A percentile compares a stretch with the other conserved stretches of the same genome.
Conservation (phyloP, 1,284 basidiomycete genomes). For the Clitocybe nebularis region DNA sequence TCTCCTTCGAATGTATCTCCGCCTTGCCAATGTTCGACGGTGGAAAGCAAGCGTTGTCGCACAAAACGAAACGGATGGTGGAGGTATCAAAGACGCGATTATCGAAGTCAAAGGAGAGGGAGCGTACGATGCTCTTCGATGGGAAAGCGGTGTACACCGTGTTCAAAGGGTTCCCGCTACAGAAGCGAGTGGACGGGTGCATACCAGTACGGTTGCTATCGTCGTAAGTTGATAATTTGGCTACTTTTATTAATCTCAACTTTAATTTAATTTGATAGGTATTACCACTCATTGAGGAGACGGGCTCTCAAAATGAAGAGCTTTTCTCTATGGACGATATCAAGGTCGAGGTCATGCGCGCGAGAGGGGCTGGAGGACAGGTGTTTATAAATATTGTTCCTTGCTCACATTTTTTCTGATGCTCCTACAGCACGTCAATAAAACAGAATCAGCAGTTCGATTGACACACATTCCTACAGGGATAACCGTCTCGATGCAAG, state of each 20-base stretch:
- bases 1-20: slow-evolving; percentile 80
- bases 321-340: slow-evolving; percentile 85
- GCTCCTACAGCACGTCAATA: slow-evolving; percentile 85
- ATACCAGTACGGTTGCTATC: slow-evolving; percentile 90
- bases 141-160: slow-evolving; percentile 95
- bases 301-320: slow-evolving; percentile 44
- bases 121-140: slow-evolving; percentile 77
- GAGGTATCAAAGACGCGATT: slow-evolving; percentile 81
- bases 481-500: slow-evolving; percentile 97
- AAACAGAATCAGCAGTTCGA: slow-evolving; percentile 97
- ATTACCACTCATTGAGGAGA: slow-evolving; percentile 71
- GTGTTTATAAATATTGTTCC: slow-evolving; percentile 37
- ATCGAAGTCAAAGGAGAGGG: slow-evolving; percentile 78
- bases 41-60: slow-evolving; percentile 57
- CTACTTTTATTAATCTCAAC: background rate
- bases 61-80: slow-evolving; percentile 51
- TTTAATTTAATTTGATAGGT: slow-evolving; percentile 46
- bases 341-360: slow-evolving; percentile 89
- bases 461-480: slow-evolving; percentile 92
- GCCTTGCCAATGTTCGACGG: slow-evolving; percentile 50
- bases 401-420: slow-evolving; percentile 7
- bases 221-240: slow-evolving; percentile 53
- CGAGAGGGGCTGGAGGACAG: slow-evolving; percentile 95
- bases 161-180: slow-evolving; percentile 94
- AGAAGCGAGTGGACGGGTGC: slow-evolving; percentile 82